These are phyloP conservation scores for Ascochyta lentis DNA, from an alignment of 2,329 filamentous ascomycete species.

Conservation along the genomic window DNA sequence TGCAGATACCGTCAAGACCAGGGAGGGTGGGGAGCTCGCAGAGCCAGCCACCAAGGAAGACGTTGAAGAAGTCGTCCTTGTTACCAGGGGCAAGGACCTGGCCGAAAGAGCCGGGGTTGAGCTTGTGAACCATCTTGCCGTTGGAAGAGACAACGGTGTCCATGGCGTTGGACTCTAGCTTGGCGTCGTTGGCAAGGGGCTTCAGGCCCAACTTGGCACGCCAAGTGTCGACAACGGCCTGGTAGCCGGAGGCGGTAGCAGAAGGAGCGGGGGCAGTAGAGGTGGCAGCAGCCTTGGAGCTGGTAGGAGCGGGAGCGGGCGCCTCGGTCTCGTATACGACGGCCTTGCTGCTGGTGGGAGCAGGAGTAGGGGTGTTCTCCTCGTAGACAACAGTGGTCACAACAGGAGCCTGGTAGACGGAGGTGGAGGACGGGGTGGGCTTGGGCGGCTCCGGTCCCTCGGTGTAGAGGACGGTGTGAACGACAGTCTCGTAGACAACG, in stretches of 20 bases:
- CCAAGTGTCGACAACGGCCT: slow-evolving; percentile 36
- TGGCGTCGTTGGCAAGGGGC: slow-evolving; percentile 22
- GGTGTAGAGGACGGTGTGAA: slow-evolving; percentile 36
- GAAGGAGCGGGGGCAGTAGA: slow-evolving; percentile 18
- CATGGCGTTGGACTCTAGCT: slow-evolving; percentile 37
- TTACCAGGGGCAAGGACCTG: slow-evolving; percentile 41
- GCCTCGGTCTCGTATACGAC: slow-evolving; percentile 7
- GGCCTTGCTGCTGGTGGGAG: background rate
- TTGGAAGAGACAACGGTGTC: slow-evolving; percentile 32
- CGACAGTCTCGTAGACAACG: slow-evolving; percentile 37
- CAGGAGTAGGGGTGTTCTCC: slow-evolving; percentile 12
- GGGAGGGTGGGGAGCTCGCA: slow-evolving; percentile 40
- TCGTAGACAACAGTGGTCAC: slow-evolving; percentile 16
- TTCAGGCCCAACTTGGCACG: slow-evolving; percentile 38
- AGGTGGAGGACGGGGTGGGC: slow-evolving; percentile 13
- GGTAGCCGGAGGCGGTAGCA: slow-evolving; percentile 28
- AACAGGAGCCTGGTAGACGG: slow-evolving; percentile 9
- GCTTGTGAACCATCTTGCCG: slow-evolving; percentile 43
- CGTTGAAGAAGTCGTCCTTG: slow-evolving; percentile 32
- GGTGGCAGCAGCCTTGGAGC: slow-evolving; percentile 17
- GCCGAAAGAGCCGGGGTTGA: slow-evolving; percentile 36
- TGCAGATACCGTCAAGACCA: slow-evolving; percentile 37
- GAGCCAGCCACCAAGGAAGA: slow-evolving; percentile 46
- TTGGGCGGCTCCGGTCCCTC: slow-evolving; percentile 19
- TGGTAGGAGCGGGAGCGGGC: slow-evolving; percentile 16